phyloP scores from a whole-genome alignment of 1,139 yeast genomes.

The Debaryomyces coudertii region DNA sequence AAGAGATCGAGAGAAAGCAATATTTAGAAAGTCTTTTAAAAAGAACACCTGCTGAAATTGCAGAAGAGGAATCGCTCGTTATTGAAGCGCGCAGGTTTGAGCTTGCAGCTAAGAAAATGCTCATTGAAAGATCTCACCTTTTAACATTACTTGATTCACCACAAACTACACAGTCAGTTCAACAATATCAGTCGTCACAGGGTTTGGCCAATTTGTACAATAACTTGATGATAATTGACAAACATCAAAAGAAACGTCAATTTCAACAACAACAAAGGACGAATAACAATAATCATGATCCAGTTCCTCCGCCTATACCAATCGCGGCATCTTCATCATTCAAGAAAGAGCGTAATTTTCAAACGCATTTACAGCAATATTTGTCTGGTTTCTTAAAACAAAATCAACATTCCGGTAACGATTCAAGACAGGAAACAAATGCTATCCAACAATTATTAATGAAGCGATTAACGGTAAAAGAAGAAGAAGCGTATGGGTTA shows the following conservation, averaged over 20 bases:
- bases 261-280: conserved; percentile 50
- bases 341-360: conserved; percentile 55
- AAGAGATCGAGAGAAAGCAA: conserved; percentile 77
- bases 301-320: conserved; percentile 63
- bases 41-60: conserved; percentile 94
- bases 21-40: conserved; percentile 76
- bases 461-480: conserved; percentile 70
- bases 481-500: conserved; percentile 85
- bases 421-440: conserved; percentile 38
- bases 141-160: conserved; percentile 87
- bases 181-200: conserved; percentile 81
- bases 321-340: conserved; percentile 56
- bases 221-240: conserved; percentile 77
- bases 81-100: conserved; percentile 93
- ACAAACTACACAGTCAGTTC: conserved; percentile 72
- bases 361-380: conserved; percentile 53
- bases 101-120: conserved; percentile 87
- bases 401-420: conserved; percentile 29
- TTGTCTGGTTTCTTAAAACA: conserved; percentile 44
- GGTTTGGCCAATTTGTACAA: conserved; percentile 88
- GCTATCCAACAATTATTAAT: conserved; percentile 48
- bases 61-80: conserved; percentile 93
- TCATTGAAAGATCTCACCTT: conserved; percentile 79
- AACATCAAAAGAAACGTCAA: conserved; percentile 52
- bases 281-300: conserved; percentile 37